Evolutionary conservation across 2,329 filamentous ascomycete genomes (phyloP).

Genomic region (Fusarium sterilihyphosum): DNA sequence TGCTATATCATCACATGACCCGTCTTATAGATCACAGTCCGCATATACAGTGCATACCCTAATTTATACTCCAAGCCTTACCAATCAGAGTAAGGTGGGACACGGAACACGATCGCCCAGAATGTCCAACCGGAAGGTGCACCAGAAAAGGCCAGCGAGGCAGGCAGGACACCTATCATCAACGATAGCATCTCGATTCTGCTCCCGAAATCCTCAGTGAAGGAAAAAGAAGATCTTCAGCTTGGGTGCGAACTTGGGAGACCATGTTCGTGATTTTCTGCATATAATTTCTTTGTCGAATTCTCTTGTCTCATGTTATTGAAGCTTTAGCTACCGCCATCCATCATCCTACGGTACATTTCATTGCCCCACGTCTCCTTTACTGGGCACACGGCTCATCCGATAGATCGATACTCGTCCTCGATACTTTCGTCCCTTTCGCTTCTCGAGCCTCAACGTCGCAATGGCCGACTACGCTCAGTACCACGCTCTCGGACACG

Average conservation of each 20-base stretch:
- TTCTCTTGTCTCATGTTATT: slow-evolving; percentile 31
- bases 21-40: slow-evolving; percentile 36
- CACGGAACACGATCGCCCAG: slow-evolving; percentile 39
- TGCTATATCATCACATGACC: slow-evolving; percentile 38
- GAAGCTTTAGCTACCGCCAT: slow-evolving; percentile 23
- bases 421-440: slow-evolving; percentile 32
- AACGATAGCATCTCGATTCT: slow-evolving; percentile 27
- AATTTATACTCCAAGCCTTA: slow-evolving; percentile 21
- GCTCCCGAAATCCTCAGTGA: slow-evolving; percentile 23
- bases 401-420: slow-evolving; percentile 37
- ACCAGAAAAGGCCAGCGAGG: slow-evolving; percentile 46
- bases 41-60: slow-evolving; percentile 8
- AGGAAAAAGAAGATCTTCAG: slow-evolving; percentile 11
- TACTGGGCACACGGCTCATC: slow-evolving; percentile 41
- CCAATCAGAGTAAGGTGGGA: slow-evolving; percentile 43
- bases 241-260: slow-evolving; percentile 32
- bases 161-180: slow-evolving; percentile 41
- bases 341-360: slow-evolving; percentile 9
- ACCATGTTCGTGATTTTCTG: slow-evolving; percentile 35
- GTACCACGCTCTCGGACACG: slow-evolving; percentile 67
- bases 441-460: slow-evolving; percentile 21
- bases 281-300: slow-evolving; percentile 36
- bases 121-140: slow-evolving; percentile 34
- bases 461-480: slow-evolving; percentile 66
- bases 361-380: slow-evolving; percentile 44